A percentile compares a stretch with the other conserved stretches of the same genome.
These are phyloP conservation scores for Puccinia triticina DNA, from an alignment of 1,284 basidiomycete genomes.

Conservation along the genomic window DNA sequence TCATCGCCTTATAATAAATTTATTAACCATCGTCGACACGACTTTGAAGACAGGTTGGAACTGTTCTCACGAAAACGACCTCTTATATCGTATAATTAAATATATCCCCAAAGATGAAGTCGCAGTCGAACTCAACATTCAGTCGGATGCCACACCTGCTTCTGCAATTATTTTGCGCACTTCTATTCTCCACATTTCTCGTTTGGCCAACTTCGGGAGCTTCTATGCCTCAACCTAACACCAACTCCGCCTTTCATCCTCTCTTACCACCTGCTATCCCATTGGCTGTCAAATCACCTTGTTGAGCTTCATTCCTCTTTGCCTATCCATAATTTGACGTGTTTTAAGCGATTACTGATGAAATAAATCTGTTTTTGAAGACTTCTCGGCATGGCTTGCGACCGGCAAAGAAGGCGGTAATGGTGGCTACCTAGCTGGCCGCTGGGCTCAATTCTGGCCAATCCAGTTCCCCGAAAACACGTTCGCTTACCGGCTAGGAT, in stretches of 20 bases:
- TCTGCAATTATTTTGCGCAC: neutral
- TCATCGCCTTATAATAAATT: no score
- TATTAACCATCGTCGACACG: no score
- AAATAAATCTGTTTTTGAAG: constrained; percentile 28
- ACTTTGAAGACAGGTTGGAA: no score
- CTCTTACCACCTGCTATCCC: constrained; percentile 55
- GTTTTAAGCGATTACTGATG: neutral
- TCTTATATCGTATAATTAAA: no score
- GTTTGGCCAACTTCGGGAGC: neutral
- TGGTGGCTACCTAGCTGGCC: constrained; percentile 53
- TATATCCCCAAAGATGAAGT: no score
- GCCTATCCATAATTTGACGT: neutral
- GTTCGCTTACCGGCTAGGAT: constrained; percentile 49
- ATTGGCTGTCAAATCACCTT: constrained; percentile 54
- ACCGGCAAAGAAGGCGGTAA: constrained; percentile 51
- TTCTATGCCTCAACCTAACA: neutral
- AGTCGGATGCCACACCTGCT: neutral
- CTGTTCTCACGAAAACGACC: no score
- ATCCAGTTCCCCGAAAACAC: constrained; percentile 51
- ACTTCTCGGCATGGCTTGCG: constrained; percentile 54
- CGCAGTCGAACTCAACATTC: neutral
- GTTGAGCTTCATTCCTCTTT: constrained; percentile 26
- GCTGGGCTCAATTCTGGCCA: constrained; percentile 55
- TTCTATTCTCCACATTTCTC: neutral
- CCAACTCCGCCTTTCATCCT: constrained; percentile 41